phyloP scores from a whole-genome alignment of 2,329 filamentous ascomycete genomes.

The Knoxdaviesia proteae region DNA sequence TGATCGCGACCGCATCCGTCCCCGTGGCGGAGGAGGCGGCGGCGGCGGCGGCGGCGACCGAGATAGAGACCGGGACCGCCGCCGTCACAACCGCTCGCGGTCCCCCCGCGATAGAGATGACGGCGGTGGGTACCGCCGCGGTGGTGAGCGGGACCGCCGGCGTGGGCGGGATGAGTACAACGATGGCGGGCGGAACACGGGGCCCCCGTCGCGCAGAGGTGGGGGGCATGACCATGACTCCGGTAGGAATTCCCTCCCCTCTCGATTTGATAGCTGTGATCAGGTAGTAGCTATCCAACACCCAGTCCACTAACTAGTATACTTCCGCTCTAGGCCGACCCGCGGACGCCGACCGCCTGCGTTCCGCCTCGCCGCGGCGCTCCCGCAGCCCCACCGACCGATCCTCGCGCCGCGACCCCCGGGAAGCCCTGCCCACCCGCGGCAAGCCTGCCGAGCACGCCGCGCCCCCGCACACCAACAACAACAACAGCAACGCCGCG shows the following conservation, averaged over 20 bases:
- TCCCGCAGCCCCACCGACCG: conserved; percentile 7
- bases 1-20: conserved; percentile 4
- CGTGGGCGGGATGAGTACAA: conserved; percentile 8
- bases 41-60: not conserved
- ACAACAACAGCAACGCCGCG: conserved; percentile 3
- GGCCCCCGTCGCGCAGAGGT: not conserved
- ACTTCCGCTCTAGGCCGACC: conserved; percentile 3
- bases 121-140: not conserved
- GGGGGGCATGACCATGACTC: not conserved
- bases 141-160: conserved; percentile 8
- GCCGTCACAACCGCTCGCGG: conserved; percentile 2
- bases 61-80: not conserved
- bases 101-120: conserved; percentile 14
- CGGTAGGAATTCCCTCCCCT: conserved; percentile 6
- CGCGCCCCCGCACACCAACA: conserved; percentile 5
- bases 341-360: conserved; percentile 10
- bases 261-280: no score
- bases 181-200: conserved; percentile 3
- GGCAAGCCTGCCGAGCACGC: conserved; percentile 9
- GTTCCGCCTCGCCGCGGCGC: conserved; percentile 16
- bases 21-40: no score
- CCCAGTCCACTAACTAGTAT: not conserved
- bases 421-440: conserved; percentile 14
- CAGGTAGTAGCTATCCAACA: not conserved
- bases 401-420: conserved; percentile 5